phyloP scores from a whole-genome alignment of 2,329 filamentous ascomycete species.

The Huntiella moniliformis region DNA sequence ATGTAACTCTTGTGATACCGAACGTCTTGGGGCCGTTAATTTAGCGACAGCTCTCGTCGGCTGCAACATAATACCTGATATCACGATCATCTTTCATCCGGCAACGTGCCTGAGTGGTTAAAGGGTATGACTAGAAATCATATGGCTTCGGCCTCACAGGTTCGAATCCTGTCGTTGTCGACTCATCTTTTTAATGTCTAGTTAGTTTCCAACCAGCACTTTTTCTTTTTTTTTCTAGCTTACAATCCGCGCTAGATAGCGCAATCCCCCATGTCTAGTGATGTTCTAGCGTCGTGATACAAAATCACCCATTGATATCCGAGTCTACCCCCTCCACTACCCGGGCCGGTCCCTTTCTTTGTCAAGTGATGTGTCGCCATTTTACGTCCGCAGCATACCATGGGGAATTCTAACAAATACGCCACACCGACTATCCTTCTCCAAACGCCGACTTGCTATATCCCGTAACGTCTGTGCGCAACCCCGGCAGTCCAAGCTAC shows the following conservation, averaged over 20 bases:
- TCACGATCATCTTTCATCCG: not conserved
- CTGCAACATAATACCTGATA: too few relatives aligned
- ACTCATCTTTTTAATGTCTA: not conserved
- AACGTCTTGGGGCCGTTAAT: too few relatives aligned
- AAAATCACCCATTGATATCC: not conserved
- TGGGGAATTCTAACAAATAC: too few relatives aligned
- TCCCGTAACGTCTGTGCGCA: not conserved
- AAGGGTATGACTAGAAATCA: constrained; percentile 11
- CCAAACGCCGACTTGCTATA: not conserved
- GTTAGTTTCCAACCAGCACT: not conserved
- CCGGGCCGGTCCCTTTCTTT: not conserved
- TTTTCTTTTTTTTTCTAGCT: not conserved
- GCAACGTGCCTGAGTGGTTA: constrained; percentile 11
- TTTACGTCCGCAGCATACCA: not conserved
- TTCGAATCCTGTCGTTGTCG: constrained; percentile 11
- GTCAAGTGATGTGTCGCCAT: not conserved
- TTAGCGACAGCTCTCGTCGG: too few relatives aligned
- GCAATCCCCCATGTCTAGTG: not conserved
- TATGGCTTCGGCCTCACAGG: constrained; percentile 8
- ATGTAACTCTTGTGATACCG: too few relatives aligned
- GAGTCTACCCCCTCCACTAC: not conserved
- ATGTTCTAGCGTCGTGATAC: not conserved
- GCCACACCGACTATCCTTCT: too few relatives aligned
- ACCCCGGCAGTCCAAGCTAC: not conserved
- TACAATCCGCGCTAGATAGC: not conserved